Evolutionary conservation across 495 filamentous ascomycete species (phyloP).

Genomic region (Tuber aestivum): DNA sequence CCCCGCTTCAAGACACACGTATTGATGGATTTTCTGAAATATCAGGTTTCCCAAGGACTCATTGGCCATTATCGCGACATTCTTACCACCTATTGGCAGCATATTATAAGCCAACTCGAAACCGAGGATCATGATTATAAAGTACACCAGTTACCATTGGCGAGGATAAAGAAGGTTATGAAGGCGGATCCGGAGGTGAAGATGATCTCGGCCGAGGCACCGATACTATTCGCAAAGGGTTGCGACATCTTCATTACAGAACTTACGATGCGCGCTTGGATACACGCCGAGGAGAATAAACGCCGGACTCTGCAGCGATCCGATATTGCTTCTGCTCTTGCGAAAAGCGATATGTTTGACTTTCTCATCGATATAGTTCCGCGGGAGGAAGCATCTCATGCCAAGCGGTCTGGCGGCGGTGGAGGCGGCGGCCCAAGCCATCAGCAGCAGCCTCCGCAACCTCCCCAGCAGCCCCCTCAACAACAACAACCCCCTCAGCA

Average conservation of each 20-base stretch:
- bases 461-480: slow-evolving; percentile 38
- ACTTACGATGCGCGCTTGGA: slow-evolving; percentile 99
- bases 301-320: slow-evolving; percentile 88
- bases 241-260: slow-evolving; percentile 99
- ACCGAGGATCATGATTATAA: slow-evolving; percentile 96
- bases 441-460: slow-evolving; percentile 38
- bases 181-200: slow-evolving; percentile 98
- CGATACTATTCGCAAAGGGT: slow-evolving; percentile 95
- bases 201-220: slow-evolving; percentile 98
- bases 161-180: slow-evolving; percentile 99
- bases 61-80: slow-evolving; percentile 92
- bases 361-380: slow-evolving; percentile 99
- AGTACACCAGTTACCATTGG: slow-evolving; percentile 87
- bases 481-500: slow-evolving; percentile 39
- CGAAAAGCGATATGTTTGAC: slow-evolving; percentile 99
- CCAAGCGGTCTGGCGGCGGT: slow-evolving; percentile 65
- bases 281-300: slow-evolving; percentile 98
- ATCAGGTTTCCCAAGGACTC: slow-evolving; percentile 93
- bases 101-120: slow-evolving; percentile 90
- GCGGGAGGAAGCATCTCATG: slow-evolving; percentile 83
- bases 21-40: slow-evolving; percentile 24
- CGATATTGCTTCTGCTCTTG: slow-evolving; percentile 89
- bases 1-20: slow-evolving; percentile 22
- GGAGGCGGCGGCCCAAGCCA: slow-evolving; percentile 47
- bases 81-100: slow-evolving; percentile 97